Evolutionary conservation across 345 rosid species (phyloP).

Genomic region (Gossypium anomalum): DNA sequence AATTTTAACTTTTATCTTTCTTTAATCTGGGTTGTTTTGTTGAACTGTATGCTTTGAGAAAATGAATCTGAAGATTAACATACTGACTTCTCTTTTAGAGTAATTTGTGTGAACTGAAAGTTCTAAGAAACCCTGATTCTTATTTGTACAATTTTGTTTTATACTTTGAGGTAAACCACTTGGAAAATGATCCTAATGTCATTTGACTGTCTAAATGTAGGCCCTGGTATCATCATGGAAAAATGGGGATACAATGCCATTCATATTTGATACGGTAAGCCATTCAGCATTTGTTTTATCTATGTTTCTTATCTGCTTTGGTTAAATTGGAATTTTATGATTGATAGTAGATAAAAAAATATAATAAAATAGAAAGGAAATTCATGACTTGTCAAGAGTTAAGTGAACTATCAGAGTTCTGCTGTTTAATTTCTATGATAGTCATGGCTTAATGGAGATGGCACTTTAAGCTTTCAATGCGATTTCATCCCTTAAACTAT

Average conservation of each 20-base stretch:
- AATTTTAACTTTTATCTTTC: background rate
- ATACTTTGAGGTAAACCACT: background rate
- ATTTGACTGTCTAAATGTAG: slow-evolving; percentile 37
- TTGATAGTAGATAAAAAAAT: background rate
- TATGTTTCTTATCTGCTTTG: background rate
- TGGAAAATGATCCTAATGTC: slow-evolving; percentile 3
- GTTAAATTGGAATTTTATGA: background rate
- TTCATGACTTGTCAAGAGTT: background rate
- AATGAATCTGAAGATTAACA: background rate
- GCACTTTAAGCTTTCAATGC: background rate
- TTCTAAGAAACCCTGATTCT: slow-evolving; percentile 3
- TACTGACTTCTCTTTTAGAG: slow-evolving; percentile 2
- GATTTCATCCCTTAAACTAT: background rate
- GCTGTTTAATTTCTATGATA: background rate
- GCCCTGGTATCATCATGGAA: slow-evolving; percentile 87
- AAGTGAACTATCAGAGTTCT: background rate
- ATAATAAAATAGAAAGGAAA: background rate
- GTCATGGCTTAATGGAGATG: slow-evolving; percentile 10
- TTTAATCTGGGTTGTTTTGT: background rate
- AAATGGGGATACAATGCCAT: slow-evolving; percentile 83
- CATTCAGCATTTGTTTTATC: background rate
- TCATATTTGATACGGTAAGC: slow-evolving; percentile 74
- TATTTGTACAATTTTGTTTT: background rate
- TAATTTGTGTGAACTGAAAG: background rate
- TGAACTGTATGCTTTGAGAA: slow-evolving; percentile 1